These are phyloP conservation scores for Meyerozyma carpophila DNA, from an alignment of 1,139 yeast species.

Conservation along the genomic window DNA sequence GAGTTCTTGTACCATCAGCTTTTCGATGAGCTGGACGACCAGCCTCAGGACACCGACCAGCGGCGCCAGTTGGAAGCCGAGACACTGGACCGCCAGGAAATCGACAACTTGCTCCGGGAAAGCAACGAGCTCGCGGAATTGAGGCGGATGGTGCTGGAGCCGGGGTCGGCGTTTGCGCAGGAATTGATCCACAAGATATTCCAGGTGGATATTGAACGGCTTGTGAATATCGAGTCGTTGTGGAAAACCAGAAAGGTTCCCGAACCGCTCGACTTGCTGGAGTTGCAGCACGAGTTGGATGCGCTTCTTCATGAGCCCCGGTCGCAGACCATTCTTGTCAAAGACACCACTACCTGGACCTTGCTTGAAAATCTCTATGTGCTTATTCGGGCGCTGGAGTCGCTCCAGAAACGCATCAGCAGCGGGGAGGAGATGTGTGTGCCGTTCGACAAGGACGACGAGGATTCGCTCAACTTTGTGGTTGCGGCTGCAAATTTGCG, in stretches of 20 bases:
- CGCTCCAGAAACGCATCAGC: conserved; percentile 46
- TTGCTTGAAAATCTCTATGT: conserved; percentile 59
- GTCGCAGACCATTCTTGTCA: conserved; percentile 19
- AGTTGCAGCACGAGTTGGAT: conserved; percentile 13
- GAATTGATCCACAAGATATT: conserved; percentile 54
- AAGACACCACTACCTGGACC: conserved; percentile 64
- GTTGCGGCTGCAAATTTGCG: conserved; percentile 84
- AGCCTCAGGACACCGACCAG: conserved; percentile 12
- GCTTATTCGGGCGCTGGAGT: conserved; percentile 44
- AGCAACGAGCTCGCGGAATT: conserved; percentile 70
- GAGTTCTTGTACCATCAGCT: conserved; percentile 79
- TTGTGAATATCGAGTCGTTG: conserved; percentile 64
- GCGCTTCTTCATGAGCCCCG: conserved; percentile 8
- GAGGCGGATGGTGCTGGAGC: conserved; percentile 37
- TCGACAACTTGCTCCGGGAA: conserved; percentile 64
- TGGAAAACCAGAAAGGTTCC: conserved; percentile 77
- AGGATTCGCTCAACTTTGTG: conserved; percentile 83
- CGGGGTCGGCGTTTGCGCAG: conserved; percentile 21
- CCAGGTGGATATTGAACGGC: conserved; percentile 66
- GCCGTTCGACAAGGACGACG: conserved; percentile 92
- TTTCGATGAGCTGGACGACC: conserved; percentile 54
- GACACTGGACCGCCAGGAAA: conserved; percentile 61
- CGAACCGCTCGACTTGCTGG: conserved; percentile 42
- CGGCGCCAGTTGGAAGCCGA: conserved; percentile 37
- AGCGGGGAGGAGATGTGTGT: conserved; percentile 39